A percentile compares a stretch with the other conserved stretches of the same genome.
phyloP scores from a whole-genome alignment of 192 early-diverging fungal genomes.

The Umbelopsis isabellina region DNA sequence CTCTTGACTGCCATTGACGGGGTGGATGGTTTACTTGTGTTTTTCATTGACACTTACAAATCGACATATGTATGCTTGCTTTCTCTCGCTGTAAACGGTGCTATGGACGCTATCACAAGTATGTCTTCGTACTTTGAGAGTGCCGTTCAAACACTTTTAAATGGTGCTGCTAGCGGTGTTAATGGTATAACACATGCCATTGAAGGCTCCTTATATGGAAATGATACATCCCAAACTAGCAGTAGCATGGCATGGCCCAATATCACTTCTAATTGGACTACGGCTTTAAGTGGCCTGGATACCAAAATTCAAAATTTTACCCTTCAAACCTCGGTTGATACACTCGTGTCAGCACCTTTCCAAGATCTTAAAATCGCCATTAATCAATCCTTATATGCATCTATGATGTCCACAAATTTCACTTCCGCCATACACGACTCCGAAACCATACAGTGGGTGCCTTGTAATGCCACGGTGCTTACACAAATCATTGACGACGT shows the following conservation, averaged over 20 bases:
- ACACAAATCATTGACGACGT: background rate
- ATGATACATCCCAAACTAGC: slow-evolving; percentile 13
- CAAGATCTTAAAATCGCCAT: background rate
- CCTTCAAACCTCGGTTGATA: background rate
- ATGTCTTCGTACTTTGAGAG: slow-evolving; percentile 27
- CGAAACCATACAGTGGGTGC: background rate
- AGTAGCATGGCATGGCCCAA: slow-evolving; percentile 10
- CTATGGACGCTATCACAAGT: slow-evolving; percentile 15
- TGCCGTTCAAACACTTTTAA: background rate
- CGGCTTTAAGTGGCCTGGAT: background rate
- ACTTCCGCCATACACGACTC: background rate
- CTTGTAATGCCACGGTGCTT: slow-evolving; percentile 12
- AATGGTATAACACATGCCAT: background rate
- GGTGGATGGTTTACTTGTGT: slow-evolving; percentile 22
- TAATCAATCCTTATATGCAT: background rate
- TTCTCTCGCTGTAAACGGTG: slow-evolving; percentile 26
- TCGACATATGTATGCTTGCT: slow-evolving; percentile 38
- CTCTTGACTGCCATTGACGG: slow-evolving; percentile 22
- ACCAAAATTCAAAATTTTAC: slow-evolving; percentile 12
- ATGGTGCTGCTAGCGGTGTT: background rate
- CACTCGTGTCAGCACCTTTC: background rate
- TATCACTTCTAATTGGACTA: slow-evolving; percentile 19
- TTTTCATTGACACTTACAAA: slow-evolving; percentile 36
- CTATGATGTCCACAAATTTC: background rate
- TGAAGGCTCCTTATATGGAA: background rate